A percentile compares a stretch with the other conserved stretches of the same genome.
Conservation (phyloP, 257 asterid species). For the Fraxinus excelsior region DNA sequence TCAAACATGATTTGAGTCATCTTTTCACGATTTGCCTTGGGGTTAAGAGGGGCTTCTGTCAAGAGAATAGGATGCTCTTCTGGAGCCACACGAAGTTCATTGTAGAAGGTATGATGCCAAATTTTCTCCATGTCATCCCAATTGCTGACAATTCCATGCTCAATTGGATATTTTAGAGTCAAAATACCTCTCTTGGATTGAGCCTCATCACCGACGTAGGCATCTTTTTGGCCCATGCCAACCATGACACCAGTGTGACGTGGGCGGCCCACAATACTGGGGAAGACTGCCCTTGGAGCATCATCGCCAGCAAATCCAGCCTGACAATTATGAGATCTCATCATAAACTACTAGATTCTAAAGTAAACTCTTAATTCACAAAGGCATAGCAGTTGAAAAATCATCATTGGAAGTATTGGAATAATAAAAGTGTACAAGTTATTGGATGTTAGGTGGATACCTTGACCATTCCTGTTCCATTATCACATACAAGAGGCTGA, state of each 20-base stretch:
- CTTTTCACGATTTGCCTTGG: slow-evolving; percentile 53
- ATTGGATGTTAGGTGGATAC: slow-evolving; percentile 25
- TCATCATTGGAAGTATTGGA: background rate
- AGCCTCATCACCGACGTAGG: slow-evolving; percentile 48
- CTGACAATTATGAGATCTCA: slow-evolving; percentile 32
- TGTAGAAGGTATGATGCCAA: slow-evolving; percentile 2
- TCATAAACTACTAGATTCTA: background rate
- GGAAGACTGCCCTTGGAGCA: slow-evolving; percentile 63
- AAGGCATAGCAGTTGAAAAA: slow-evolving; percentile 8
- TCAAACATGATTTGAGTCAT: slow-evolving; percentile 39
- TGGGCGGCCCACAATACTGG: slow-evolving; percentile 60
- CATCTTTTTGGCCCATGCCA: slow-evolving; percentile 29
- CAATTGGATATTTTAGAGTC: slow-evolving; percentile 1
- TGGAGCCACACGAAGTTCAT: slow-evolving; percentile 21
- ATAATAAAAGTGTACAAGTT: background rate
- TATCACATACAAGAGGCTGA: slow-evolving; percentile 59
- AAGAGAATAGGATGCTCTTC: slow-evolving; percentile 53
- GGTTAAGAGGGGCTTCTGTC: slow-evolving; percentile 54
- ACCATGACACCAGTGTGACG: slow-evolving; percentile 68
- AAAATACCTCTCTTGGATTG: slow-evolving; percentile 21
- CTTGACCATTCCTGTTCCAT: slow-evolving; percentile 67
- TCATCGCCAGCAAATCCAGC: slow-evolving; percentile 75
- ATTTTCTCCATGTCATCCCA: slow-evolving; percentile 4
- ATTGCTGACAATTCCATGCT: background rate
- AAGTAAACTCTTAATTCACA: background rate